phyloP scores from a whole-genome alignment of 2,329 filamentous ascomycete genomes.

The Fusarium pseudocircinatum region DNA sequence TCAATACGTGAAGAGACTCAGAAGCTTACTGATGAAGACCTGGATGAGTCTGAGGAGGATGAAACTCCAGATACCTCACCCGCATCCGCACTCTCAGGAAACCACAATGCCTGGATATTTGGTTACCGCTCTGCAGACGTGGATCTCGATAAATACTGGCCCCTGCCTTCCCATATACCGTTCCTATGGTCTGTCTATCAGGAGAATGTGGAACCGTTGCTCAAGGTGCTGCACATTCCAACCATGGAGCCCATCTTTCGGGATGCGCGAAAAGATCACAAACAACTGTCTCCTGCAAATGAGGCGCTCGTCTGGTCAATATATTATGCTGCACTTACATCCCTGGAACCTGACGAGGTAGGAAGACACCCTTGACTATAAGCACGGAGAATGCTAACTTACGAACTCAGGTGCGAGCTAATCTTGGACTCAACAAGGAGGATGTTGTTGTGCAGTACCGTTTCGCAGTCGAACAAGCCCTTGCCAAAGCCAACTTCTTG shows the following conservation, averaged over 20 bases:
- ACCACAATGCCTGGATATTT: slow-evolving; percentile 77
- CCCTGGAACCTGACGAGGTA: slow-evolving; percentile 69
- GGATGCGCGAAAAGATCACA: slow-evolving; percentile 67
- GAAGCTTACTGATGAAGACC: slow-evolving; percentile 56
- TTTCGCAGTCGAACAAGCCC: slow-evolving; percentile 64
- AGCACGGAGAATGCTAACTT: background rate
- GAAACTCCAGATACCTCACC: slow-evolving; percentile 60
- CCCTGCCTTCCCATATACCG: slow-evolving; percentile 70
- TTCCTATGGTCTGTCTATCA: slow-evolving; percentile 77
- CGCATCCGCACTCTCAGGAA: slow-evolving; percentile 48
- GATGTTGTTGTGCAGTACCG: slow-evolving; percentile 59
- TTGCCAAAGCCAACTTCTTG: slow-evolving; percentile 67
- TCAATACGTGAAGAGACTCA: slow-evolving; percentile 61
- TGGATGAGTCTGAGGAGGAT: slow-evolving; percentile 68
- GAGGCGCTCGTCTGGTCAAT: slow-evolving; percentile 73
- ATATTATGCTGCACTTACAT: slow-evolving; percentile 67
- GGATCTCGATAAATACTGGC: slow-evolving; percentile 71
- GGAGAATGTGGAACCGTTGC: slow-evolving; percentile 77
- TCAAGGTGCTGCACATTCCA: slow-evolving; percentile 77
- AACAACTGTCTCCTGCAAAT: slow-evolving; percentile 64
- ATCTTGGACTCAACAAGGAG: slow-evolving; percentile 56
- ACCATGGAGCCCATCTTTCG: slow-evolving; percentile 70
- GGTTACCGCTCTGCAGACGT: slow-evolving; percentile 78
- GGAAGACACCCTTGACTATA: background rate
- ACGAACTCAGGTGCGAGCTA: slow-evolving; percentile 42